A percentile compares a stretch with the other conserved stretches of the same genome.
phyloP scores from a whole-genome alignment of 257 asterid species.

The Nicotiana benthamiana region DNA sequence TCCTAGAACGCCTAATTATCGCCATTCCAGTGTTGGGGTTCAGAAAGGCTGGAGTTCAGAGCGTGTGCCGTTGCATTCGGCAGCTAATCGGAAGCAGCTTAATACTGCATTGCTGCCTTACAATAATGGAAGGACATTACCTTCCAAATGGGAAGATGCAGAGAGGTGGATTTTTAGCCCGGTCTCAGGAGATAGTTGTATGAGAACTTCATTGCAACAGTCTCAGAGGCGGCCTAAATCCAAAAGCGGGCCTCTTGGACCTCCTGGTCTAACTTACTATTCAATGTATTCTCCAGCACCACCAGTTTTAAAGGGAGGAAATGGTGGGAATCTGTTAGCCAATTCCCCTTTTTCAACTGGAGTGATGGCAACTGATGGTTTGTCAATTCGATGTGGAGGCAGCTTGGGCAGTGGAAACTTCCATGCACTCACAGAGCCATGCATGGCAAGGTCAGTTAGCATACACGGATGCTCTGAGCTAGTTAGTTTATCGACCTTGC shows the following conservation, averaged over 20 bases:
- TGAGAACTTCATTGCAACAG: constrained; percentile 60
- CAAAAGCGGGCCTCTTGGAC: constrained; percentile 95
- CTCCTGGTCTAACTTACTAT: constrained; percentile 72
- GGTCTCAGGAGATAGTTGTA: constrained; percentile 50
- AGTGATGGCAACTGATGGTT: constrained; percentile 51
- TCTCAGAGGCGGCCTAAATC: constrained; percentile 70
- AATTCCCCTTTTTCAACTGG: constrained; percentile 69
- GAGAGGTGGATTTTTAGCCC: constrained; percentile 99
- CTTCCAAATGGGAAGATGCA: constrained; percentile 99
- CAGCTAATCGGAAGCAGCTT: constrained; percentile 37
- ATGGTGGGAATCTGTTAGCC: constrained; percentile 30
- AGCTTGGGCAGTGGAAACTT: constrained; percentile 40
- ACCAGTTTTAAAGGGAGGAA: constrained; percentile 40
- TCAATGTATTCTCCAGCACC: constrained; percentile 76
- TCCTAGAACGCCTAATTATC: constrained; percentile 83
- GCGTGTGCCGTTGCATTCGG: constrained; percentile 57
- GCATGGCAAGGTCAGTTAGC: constrained; percentile 86
- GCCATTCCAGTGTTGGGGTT: constrained; percentile 50
- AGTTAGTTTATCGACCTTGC: constrained; percentile 50
- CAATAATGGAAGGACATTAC: constrained; percentile 62
- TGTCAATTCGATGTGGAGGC: constrained; percentile 39
- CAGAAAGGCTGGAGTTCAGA: constrained; percentile 98
- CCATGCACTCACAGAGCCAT: constrained; percentile 39
- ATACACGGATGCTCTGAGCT: constrained; percentile 80
- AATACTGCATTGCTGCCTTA: constrained; percentile 52